Evolutionary conservation across 371 early-diverging fungal genomes (phyloP), one percentile per base, ranked within the genome.

Genomic region (Thermomucor indicae-seudaticae): DNA sequence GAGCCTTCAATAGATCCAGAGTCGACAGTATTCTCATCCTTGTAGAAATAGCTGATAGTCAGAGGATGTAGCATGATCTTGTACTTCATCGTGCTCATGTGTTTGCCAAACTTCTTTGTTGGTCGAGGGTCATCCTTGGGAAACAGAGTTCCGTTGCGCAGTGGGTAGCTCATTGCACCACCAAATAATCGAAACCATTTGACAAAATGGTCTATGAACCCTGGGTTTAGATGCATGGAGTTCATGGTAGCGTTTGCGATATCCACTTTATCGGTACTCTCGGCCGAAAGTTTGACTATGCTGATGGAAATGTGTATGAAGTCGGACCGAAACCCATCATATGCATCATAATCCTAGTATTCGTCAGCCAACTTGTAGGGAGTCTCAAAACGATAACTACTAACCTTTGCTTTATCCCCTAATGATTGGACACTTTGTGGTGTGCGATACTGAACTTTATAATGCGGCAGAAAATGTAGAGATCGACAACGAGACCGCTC

Each of bases 251-350:
- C 58, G 14, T 38, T 52, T 14, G 49, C 47, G 11, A 57, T 57
- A 27, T 61, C 47, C 14, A 47, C 48, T 30, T 61, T 55, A 7
- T 61, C 49, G 6, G 48, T 16, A n/a, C 49, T 44, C 16, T 49
- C 53, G 17, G 51, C 31, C 16, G 51, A 44, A 28, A 61, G 44
- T 29, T 69, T 69, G 23, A 64, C 48, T 17, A 79, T 74, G 39
- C 80, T 78, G 30, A 88, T 58, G 2, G 75, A 73, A 0, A 88
- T 45, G 60, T 86, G 80, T 12, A 88, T 76, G 51, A 64, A 71
- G 17, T 72, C 59, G 2, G 86, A 81, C 16, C 88, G 68, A 51
- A 86, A 90, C 2, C 87, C 88, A n/a, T 49, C 55, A 51, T 71
- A 86, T 1, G 86, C 74, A 65, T 88, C 88, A 34, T 79, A 66